phyloP scores from a whole-genome alignment of 2,329 filamentous ascomycete genomes.

The Penicillium verrucosum region DNA sequence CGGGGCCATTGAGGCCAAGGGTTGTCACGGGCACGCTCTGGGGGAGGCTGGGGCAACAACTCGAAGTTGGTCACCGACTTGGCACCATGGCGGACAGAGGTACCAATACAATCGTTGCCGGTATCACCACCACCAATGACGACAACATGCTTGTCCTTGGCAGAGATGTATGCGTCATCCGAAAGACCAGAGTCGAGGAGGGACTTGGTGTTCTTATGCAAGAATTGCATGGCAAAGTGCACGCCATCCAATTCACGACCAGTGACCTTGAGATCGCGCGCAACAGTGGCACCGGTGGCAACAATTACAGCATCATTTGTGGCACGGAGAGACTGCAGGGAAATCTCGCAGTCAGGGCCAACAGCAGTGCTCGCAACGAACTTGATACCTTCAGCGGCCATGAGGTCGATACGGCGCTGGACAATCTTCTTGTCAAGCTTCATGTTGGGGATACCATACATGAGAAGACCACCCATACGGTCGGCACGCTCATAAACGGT shows the following conservation, averaged over 20 bases:
- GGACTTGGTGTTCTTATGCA: constrained; percentile 97
- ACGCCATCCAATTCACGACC: constrained; percentile 84
- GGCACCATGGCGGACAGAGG: constrained; percentile 89
- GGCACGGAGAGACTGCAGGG: constrained; percentile 68
- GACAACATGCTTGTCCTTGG: constrained; percentile 92
- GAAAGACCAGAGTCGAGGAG: constrained; percentile 84
- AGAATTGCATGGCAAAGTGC: constrained; percentile 95
- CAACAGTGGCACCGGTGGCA: constrained; percentile 88
- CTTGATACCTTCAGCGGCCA: constrained; percentile 80
- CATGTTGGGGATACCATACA: constrained; percentile 99
- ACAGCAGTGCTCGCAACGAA: constrained; percentile 77
- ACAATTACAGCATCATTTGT: constrained; percentile 82
- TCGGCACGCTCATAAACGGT: constrained; percentile 93
- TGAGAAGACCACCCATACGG: constrained; percentile 83
- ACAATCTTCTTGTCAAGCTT: constrained; percentile 98
- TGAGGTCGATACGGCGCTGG: constrained; percentile 91
- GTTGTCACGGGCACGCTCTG: constrained; percentile 88
- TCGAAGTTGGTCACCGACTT: constrained; percentile 97
- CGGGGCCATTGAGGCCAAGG: constrained; percentile 98
- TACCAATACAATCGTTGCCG: constrained; percentile 96
- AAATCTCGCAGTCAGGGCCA: constrained; percentile 68
- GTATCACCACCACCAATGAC: constrained; percentile 98
- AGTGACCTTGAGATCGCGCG: constrained; percentile 86
- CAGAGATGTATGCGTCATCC: constrained; percentile 84
- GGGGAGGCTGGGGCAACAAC: constrained; percentile 84